Percentiles rank a stretch among this genome's conserved stretches.
Conservation (phyloP, 805 yeast species). For the Cyberlindnera bimundalis region DNA sequence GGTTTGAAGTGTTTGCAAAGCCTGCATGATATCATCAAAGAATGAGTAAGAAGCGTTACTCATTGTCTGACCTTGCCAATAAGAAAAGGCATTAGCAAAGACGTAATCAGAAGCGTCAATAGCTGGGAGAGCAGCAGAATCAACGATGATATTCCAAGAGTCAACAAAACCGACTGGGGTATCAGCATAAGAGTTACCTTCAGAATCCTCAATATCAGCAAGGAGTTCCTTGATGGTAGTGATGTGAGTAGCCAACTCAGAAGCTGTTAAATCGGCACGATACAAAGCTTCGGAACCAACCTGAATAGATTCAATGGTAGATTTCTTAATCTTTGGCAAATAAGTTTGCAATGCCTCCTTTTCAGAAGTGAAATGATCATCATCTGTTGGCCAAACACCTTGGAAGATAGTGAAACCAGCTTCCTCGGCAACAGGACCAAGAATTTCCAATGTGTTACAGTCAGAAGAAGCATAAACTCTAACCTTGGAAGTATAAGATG, state of each 20-base stretch:
- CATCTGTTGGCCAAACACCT: slow-evolving; percentile 95
- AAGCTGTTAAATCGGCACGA: slow-evolving; percentile 81
- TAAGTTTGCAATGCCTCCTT: slow-evolving; percentile 63
- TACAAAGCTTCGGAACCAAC: slow-evolving; percentile 97
- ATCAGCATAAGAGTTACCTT: slow-evolving; percentile 72
- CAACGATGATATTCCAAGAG: slow-evolving; percentile 91
- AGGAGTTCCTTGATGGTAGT: slow-evolving; percentile 57
- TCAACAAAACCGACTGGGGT: slow-evolving; percentile 90
- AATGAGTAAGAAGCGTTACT: slow-evolving; percentile 83
- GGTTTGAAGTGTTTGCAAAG: slow-evolving; percentile 82
- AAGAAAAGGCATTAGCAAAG: slow-evolving; percentile 93
- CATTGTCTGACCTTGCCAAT: slow-evolving; percentile 97
- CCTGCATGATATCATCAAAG: slow-evolving; percentile 97
- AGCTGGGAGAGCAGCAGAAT: slow-evolving; percentile 66
- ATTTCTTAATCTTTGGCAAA: slow-evolving; percentile 68
- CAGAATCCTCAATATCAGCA: slow-evolving; percentile 62
- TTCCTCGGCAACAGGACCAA: slow-evolving; percentile 83
- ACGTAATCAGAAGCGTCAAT: slow-evolving; percentile 80
- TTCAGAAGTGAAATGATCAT: slow-evolving; percentile 71
- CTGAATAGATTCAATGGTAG: slow-evolving; percentile 69
- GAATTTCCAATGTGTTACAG: slow-evolving; percentile 80
- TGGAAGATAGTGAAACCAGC: slow-evolving; percentile 73
- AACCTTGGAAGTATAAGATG: slow-evolving; percentile 58
- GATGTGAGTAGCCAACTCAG: slow-evolving; percentile 67
- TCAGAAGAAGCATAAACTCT: slow-evolving; percentile 92